These are phyloP conservation scores for Xylaria flabelliformis DNA, from an alignment of 495 filamentous ascomycete genomes.

Conservation along the genomic window DNA sequence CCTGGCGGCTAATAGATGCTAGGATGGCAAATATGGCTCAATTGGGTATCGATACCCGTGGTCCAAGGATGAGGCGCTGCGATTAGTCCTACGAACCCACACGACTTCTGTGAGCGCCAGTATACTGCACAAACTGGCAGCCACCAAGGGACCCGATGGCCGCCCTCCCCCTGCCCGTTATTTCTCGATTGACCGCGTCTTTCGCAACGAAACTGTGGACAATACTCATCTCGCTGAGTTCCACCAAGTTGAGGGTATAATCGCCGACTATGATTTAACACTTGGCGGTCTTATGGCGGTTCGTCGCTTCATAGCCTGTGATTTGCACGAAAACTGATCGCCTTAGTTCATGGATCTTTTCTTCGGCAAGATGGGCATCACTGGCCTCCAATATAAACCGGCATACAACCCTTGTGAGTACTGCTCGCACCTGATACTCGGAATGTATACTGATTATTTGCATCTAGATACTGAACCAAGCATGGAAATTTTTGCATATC, in stretches of 20 bases:
- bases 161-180: conserved; percentile 76
- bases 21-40: conserved; percentile 85
- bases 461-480: conserved; percentile 10
- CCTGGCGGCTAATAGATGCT: neutral
- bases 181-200: conserved; percentile 97
- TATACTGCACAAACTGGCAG: conserved; percentile 88
- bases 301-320: neutral
- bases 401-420: conserved; percentile 61
- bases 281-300: conserved; percentile 77
- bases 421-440: neutral
- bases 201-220: conserved; percentile 90
- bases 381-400: conserved; percentile 89
- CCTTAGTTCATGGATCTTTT: conserved; percentile 81
- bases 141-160: conserved; percentile 61
- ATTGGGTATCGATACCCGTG: conserved; percentile 97
- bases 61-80: conserved; percentile 84
- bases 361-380: conserved; percentile 94
- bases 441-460: conserved; percentile 1
- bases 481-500: conserved; percentile 9
- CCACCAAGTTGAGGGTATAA: conserved; percentile 98
- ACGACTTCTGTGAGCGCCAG: conserved; percentile 89
- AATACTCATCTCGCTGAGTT: conserved; percentile 97
- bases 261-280: conserved; percentile 90
- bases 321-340: neutral
- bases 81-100: conserved; percentile 92